A percentile compares a stretch with the other conserved stretches of the same genome.
These are phyloP conservation scores for Athelia sp. DNA, from an alignment of 1,284 basidiomycete genomes.

Conservation along the genomic window DNA sequence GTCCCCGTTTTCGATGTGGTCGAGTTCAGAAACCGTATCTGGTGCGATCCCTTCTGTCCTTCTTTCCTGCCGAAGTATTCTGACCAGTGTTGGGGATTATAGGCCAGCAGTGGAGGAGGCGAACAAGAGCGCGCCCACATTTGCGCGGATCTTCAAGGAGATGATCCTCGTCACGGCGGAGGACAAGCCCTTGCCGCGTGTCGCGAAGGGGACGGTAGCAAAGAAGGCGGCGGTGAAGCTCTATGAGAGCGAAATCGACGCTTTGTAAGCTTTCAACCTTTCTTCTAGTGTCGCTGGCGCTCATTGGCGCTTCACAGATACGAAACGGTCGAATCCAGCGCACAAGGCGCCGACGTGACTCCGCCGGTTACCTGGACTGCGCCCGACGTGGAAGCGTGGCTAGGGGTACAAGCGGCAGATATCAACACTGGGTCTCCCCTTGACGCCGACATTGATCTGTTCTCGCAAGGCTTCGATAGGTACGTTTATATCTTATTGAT, in stretches of 20 bases:
- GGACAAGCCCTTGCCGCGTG: constrained; percentile 28
- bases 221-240: constrained; percentile 26
- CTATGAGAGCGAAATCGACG: constrained; percentile 30
- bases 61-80: background rate
- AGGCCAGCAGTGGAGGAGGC: constrained; percentile 36
- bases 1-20: constrained; percentile 25
- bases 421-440: constrained; percentile 15
- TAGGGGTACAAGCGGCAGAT: constrained; percentile 21
- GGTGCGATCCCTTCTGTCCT: constrained; percentile 20
- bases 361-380: constrained; percentile 23
- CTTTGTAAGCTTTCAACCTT: constrained; percentile 20
- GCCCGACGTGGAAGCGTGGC: constrained; percentile 20
- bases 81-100: background rate
- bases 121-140: constrained; percentile 30
- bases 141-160: constrained; percentile 37
- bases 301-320: constrained; percentile 14
- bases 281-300: background rate
- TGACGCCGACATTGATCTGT: constrained; percentile 23
- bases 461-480: constrained; percentile 38
- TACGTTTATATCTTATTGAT: constrained; percentile 7
- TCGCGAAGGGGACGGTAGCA: constrained; percentile 34
- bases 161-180: constrained; percentile 28
- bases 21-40: constrained; percentile 28
- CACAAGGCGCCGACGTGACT: constrained; percentile 9
- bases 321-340: constrained; percentile 19